phyloP scores from a whole-genome alignment of 176 grass and related monocot genomes.

The Ensete ventricosum region DNA sequence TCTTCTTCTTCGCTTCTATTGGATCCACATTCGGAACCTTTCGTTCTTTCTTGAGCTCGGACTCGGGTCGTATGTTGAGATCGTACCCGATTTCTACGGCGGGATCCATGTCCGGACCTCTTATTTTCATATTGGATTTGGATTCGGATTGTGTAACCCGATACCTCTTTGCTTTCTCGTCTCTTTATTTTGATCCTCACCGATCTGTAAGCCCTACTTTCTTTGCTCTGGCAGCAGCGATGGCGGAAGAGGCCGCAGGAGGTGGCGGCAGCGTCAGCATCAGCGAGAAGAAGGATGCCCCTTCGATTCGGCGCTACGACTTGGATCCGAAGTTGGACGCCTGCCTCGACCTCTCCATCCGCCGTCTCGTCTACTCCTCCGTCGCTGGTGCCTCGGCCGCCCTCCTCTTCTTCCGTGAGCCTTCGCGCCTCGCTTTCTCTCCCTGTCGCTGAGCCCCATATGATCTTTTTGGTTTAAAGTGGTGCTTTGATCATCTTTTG shows the following conservation, averaged over 20 bases:
- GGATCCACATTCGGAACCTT: no score
- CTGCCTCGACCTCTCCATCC: conserved; percentile 19
- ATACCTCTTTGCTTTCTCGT: background rate
- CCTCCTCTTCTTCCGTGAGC: conserved; percentile 17
- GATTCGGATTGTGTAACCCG: background rate
- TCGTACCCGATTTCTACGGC: no score
- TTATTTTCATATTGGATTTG: no score
- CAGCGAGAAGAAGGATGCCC: background rate
- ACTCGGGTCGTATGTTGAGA: no score
- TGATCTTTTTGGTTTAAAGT: background rate
- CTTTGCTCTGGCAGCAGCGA: background rate
- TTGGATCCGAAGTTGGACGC: conserved; percentile 22
- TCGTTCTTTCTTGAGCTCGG: no score
- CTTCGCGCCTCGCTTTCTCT: background rate
- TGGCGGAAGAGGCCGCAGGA: conserved; percentile 1
- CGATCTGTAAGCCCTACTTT: background rate
- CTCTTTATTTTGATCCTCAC: background rate
- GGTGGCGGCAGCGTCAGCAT: background rate
- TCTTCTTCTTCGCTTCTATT: no score
- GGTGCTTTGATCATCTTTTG: background rate
- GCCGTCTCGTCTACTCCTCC: conserved; percentile 23
- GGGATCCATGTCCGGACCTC: background rate
- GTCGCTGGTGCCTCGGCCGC: conserved; percentile 13
- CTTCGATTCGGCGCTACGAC: background rate
- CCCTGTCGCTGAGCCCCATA: no score